Percentiles rank a stretch among this genome's conserved stretches.
Evolutionary conservation across 768 basidiomycete genomes (phyloP).

Genomic region (Lactarius pseudohatsudake): DNA sequence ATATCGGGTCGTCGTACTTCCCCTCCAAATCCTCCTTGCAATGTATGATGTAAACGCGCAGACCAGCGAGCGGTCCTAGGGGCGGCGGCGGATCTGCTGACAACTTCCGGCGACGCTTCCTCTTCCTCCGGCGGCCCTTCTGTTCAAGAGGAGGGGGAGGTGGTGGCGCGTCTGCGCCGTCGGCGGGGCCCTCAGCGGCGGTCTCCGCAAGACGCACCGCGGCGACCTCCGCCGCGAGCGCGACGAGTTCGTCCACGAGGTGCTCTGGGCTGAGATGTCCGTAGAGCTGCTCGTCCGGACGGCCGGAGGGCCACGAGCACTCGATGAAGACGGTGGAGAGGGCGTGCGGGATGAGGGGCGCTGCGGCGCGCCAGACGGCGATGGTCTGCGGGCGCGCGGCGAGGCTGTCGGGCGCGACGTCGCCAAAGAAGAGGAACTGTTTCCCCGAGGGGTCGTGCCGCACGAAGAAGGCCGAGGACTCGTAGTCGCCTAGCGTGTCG

Average conservation of each 20-base stretch:
- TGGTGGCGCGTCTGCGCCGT: neutral
- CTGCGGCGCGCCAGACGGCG: conserved; percentile 80
- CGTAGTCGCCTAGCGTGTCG: conserved; percentile 52
- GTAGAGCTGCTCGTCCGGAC: conserved; percentile 66
- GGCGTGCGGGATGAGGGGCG: conserved; percentile 65
- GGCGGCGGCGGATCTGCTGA: conserved; percentile 40
- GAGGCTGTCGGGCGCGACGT: conserved; percentile 84
- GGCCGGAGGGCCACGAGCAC: conserved; percentile 82
- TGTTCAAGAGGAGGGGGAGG: neutral
- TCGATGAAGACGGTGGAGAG: conserved; percentile 90
- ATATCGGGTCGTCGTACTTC: conserved; percentile 50
- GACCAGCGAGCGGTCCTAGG: conserved; percentile 52
- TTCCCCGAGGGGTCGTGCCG: conserved; percentile 56
- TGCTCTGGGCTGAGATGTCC: conserved; percentile 87
- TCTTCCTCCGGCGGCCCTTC: conserved; percentile 37
- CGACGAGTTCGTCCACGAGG: conserved; percentile 69
- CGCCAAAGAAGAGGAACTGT: conserved; percentile 93
- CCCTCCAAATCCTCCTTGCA: conserved; percentile 76
- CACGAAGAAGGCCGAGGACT: conserved; percentile 84
- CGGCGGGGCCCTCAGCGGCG: neutral
- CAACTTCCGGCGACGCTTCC: conserved; percentile 41
- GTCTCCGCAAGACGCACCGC: conserved; percentile 39
- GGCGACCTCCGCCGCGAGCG: conserved; percentile 68
- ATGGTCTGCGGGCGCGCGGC: conserved; percentile 59
- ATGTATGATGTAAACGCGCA: conserved; percentile 79